These are phyloP conservation scores for Flaveria linearis DNA, from an alignment of 129 eudicot species.

Conservation along the genomic window DNA sequence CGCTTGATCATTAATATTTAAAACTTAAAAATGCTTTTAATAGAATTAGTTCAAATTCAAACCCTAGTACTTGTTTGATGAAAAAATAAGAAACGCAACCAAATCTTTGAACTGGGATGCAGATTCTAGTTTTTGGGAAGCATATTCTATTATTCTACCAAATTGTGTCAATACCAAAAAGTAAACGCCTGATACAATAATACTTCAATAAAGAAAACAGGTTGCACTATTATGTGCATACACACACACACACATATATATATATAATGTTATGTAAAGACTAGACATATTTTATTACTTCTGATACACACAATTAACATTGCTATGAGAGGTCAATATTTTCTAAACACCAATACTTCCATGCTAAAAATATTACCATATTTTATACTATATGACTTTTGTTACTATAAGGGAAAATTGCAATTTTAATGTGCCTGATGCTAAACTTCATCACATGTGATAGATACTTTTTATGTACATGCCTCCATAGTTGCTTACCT, in stretches of 20 bases:
- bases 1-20: not conserved
- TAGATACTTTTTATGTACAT: conserved; percentile 1
- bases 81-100: not conserved
- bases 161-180: not conserved
- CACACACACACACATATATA: not conserved
- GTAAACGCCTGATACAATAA: not conserved
- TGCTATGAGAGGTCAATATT: not conserved
- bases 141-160: not conserved
- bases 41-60: not conserved
- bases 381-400: not conserved
- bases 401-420: not conserved
- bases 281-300: not conserved
- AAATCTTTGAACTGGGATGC: not conserved
- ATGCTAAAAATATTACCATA: conserved; percentile 10
- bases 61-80: not conserved
- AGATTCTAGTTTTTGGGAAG: not conserved
- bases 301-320: not conserved
- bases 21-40: not conserved
- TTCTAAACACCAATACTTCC: conserved; percentile 7
- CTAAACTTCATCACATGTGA: not conserved
- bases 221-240: not conserved
- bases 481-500: not conserved
- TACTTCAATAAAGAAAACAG: not conserved
- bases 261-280: not conserved
- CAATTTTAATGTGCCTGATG: not conserved